These are phyloP conservation scores for Solanum habrochaites DNA, from an alignment of 257 asterid genomes.

Conservation along the genomic window DNA sequence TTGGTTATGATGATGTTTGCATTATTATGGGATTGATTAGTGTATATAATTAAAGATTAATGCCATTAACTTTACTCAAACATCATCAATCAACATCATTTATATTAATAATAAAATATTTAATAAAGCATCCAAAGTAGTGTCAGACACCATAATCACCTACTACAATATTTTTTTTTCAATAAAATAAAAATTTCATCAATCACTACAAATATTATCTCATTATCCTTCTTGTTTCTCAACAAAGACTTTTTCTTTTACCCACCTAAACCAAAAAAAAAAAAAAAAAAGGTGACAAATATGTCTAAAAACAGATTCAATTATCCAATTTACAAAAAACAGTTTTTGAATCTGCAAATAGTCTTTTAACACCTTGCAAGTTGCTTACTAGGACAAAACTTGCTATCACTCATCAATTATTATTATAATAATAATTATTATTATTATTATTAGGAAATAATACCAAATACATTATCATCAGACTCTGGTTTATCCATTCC, in stretches of 20 bases:
- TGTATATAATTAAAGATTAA: background rate
- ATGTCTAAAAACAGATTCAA: background rate
- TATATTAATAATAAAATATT: background rate
- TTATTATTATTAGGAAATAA: slow-evolving; percentile 3
- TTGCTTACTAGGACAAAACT: background rate
- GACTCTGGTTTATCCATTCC: slow-evolving; percentile 19
- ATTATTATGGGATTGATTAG: slow-evolving; percentile 5
- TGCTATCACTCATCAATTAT: background rate
- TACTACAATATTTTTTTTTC: background rate
- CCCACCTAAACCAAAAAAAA: background rate
- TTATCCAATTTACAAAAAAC: slow-evolving; percentile 4
- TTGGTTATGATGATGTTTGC: slow-evolving; percentile 8
- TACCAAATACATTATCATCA: slow-evolving; percentile 17
- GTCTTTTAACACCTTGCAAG: background rate
- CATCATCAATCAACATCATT: background rate
- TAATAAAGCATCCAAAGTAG: background rate
- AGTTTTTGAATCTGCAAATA: background rate
- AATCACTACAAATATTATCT: background rate
- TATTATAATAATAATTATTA: no score
- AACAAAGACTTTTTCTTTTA: background rate
- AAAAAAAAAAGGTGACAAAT: background rate
- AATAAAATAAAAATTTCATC: background rate
- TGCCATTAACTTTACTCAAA: background rate
- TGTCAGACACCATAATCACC: background rate
- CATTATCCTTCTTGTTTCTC: background rate